Percentiles rank a stretch among this genome's conserved stretches.
Evolutionary conservation across 208 protist genomes (phyloP).

Genomic region (Naegleria lovaniensis): DNA sequence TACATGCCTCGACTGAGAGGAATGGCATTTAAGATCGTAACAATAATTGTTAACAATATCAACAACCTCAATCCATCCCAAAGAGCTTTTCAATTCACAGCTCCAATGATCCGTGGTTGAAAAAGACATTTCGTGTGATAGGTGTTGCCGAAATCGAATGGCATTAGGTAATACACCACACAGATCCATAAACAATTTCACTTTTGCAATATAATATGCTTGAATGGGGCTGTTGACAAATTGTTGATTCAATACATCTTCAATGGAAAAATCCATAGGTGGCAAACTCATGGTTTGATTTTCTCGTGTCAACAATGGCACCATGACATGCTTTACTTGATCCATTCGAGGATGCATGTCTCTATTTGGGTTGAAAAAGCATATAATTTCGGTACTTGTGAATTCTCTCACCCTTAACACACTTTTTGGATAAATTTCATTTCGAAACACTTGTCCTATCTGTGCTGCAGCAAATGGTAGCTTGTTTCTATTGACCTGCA

Average conservation of each 20-base stretch:
- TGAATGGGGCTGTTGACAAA: slow-evolving; percentile 94
- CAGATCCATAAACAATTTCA: slow-evolving; percentile 78
- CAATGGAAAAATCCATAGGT: slow-evolving; percentile 71
- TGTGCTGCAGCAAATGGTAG: slow-evolving; percentile 97
- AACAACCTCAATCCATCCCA: slow-evolving; percentile 98
- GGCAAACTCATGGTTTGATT: slow-evolving; percentile 66
- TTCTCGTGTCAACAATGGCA: slow-evolving; percentile 71
- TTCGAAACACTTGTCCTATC: slow-evolving; percentile 98
- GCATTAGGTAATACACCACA: slow-evolving; percentile 75
- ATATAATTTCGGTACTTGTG: slow-evolving; percentile 98
- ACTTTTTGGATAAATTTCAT: slow-evolving; percentile 84
- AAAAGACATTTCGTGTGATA: slow-evolving; percentile 93
- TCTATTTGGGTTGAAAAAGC: slow-evolving; percentile 93
- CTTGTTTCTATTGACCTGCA: slow-evolving; percentile 87
- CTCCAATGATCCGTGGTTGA: slow-evolving; percentile 99
- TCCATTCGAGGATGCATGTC: slow-evolving; percentile 89
- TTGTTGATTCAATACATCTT: slow-evolving; percentile 65
- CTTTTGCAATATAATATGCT: slow-evolving; percentile 94
- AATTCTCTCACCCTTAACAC: slow-evolving; percentile 92
- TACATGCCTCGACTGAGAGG: slow-evolving; percentile 69
- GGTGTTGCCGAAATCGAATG: slow-evolving; percentile 90
- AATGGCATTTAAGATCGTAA: slow-evolving; percentile 92
- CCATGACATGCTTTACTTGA: slow-evolving; percentile 58
- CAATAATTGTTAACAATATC: slow-evolving; percentile 92
- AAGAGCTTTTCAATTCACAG: slow-evolving; percentile 87